Evolutionary conservation across 257 asterid genomes (phyloP).

Genomic region (Solanum paucissectum): DNA sequence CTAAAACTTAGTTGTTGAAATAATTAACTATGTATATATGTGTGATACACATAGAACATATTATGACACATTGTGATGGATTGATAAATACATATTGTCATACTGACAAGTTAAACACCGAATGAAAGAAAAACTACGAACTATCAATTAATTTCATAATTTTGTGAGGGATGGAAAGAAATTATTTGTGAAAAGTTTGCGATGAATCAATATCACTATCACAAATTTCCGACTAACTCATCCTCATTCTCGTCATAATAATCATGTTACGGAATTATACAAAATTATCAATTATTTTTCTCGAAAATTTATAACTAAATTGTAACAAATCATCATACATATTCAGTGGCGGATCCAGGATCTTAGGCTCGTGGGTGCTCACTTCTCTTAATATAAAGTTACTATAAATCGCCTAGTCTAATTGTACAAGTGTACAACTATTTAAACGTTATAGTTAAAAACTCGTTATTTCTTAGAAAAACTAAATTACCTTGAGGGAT

Average conservation of each 20-base stretch:
- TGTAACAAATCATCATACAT: neutral
- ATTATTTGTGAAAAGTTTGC: neutral
- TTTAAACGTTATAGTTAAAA: too few relatives aligned
- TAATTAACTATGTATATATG: neutral
- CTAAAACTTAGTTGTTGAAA: neutral
- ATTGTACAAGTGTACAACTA: fast-evolving
- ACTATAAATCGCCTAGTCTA: too few relatives aligned
- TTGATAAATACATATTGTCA: neutral
- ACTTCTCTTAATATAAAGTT: too few relatives aligned
- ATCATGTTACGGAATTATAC: neutral
- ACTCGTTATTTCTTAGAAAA: too few relatives aligned
- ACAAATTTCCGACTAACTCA: too few relatives aligned
- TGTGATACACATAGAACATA: neutral
- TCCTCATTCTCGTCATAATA: neutral
- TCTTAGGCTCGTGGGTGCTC: too few relatives aligned
- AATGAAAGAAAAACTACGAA: neutral
- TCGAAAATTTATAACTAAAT: neutral
- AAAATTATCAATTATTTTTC: neutral
- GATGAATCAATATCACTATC: neutral
- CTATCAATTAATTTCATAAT: too few relatives aligned
- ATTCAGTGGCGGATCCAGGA: too few relatives aligned
- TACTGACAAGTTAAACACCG: fast-evolving
- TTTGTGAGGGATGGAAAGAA: too few relatives aligned
- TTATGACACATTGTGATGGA: neutral
- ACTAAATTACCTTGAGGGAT: too few relatives aligned